Conservation (phyloP, 352 stramenopile species). For the Phytophthora constricta region DNA sequence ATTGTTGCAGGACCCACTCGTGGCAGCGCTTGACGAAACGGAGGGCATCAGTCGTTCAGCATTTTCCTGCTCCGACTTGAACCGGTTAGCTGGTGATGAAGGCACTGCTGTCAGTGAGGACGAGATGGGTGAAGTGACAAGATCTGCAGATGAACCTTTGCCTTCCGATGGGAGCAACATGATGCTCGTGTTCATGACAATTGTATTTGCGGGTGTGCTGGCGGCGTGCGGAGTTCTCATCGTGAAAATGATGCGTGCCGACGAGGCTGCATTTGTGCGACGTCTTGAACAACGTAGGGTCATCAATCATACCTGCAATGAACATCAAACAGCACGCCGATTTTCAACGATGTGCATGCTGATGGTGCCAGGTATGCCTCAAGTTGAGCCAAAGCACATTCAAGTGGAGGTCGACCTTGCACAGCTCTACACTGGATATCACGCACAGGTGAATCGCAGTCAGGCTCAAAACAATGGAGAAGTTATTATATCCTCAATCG, state of each 20-base stretch:
- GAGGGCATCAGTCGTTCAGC: slow-evolving; percentile 3
- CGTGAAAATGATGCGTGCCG: slow-evolving; percentile 7
- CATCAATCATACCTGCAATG: neutral
- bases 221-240: slow-evolving; percentile 11
- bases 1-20: neutral
- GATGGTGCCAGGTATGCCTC: slow-evolving; percentile 18
- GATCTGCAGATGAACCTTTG: neutral
- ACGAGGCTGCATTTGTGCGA: slow-evolving; percentile 14
- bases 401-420: slow-evolving; percentile 40
- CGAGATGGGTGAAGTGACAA: neutral
- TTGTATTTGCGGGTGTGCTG: slow-evolving; percentile 5
- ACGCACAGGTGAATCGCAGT: slow-evolving; percentile 2
- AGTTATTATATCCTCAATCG: neutral
- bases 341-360: neutral
- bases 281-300: slow-evolving; percentile 7
- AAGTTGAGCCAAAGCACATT: slow-evolving; percentile 44
- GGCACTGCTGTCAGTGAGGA: neutral
- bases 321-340: no score
- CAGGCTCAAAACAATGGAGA: neutral
- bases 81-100: neutral
- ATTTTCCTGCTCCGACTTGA: slow-evolving; percentile 9
- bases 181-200: slow-evolving; percentile 5
- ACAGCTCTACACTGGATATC: slow-evolving; percentile 47
- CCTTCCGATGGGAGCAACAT: neutral
- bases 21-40: neutral